Percentiles rank a stretch among this genome's conserved stretches.
Evolutionary conservation across 345 rosid genomes (phyloP).

Genomic region (Bruguiera parviflora): DNA sequence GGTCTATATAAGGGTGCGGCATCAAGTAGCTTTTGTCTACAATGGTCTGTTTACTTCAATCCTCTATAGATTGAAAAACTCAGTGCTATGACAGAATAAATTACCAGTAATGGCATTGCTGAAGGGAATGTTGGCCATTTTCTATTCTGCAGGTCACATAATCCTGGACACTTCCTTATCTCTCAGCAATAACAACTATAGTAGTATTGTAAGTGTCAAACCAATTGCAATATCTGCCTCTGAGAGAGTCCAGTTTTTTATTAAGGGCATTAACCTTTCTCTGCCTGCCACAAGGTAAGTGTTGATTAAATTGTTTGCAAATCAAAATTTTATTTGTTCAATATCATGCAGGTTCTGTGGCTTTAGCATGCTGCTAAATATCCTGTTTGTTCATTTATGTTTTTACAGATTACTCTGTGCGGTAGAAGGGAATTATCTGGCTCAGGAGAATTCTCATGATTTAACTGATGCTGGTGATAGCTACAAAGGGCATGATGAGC

Average conservation of each 20-base stretch:
- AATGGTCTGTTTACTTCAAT: slow-evolving; percentile 51
- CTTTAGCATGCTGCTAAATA: slow-evolving; percentile 4
- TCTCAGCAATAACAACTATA: slow-evolving; percentile 46
- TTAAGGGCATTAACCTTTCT: slow-evolving; percentile 76
- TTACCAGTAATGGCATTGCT: slow-evolving; percentile 1
- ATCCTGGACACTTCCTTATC: slow-evolving; percentile 69
- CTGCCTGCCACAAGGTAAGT: slow-evolving; percentile 65
- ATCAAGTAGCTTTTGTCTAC: slow-evolving; percentile 74
- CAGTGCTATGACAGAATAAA: slow-evolving; percentile 7
- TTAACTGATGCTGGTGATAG: slow-evolving; percentile 40
- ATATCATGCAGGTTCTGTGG: not conserved
- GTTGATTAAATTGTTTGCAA: not conserved
- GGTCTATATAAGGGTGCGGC: slow-evolving; percentile 67
- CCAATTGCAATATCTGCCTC: slow-evolving; percentile 76
- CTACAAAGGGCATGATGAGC: slow-evolving; percentile 47
- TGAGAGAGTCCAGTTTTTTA: slow-evolving; percentile 55
- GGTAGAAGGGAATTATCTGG: slow-evolving; percentile 80
- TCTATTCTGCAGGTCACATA: slow-evolving; percentile 66
- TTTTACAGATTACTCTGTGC: slow-evolving; percentile 77
- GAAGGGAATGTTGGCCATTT: slow-evolving; percentile 9
- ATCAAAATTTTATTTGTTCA: slow-evolving; percentile 4
- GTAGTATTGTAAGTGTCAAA: slow-evolving; percentile 61
- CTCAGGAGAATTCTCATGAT: slow-evolving; percentile 56
- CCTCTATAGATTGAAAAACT: slow-evolving; percentile 2
- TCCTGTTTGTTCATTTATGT: slow-evolving; percentile 2